Evolutionary conservation across 805 yeast genomes (phyloP).

Genomic region (Ogataea kodamae): DNA sequence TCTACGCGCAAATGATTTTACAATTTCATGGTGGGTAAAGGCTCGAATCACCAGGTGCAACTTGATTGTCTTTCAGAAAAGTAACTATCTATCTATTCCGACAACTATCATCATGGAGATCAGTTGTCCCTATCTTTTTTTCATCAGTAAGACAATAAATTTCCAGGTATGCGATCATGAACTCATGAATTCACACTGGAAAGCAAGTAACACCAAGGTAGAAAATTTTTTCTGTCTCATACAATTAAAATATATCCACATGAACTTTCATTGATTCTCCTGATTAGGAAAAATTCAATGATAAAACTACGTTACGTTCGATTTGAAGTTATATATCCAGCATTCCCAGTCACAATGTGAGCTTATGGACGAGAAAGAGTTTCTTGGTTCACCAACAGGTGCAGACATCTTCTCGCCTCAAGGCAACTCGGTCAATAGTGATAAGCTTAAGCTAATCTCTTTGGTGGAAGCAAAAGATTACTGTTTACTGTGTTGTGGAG

Average conservation of each 20-base stretch:
- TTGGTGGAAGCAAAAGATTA: constrained; percentile 29
- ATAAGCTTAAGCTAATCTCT: constrained; percentile 17
- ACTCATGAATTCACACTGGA: constrained; percentile 2
- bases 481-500: constrained; percentile 18
- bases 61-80: constrained; percentile 10
- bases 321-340: too few relatives aligned
- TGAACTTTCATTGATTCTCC: constrained; percentile 7
- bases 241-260: too few relatives aligned
- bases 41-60: too few relatives aligned
- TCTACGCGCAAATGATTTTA: too few relatives aligned
- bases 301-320: too few relatives aligned
- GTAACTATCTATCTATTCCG: constrained; percentile 12
- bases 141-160: constrained; percentile 9
- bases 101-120: constrained; percentile 12
- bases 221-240: neutral
- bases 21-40: too few relatives aligned
- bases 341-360: too few relatives aligned
- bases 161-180: neutral
- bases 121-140: constrained; percentile 15
- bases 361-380: constrained; percentile 6
- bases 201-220: too few relatives aligned
- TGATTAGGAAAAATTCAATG: constrained; percentile 6
- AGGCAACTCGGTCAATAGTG: too few relatives aligned
- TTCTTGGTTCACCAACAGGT: constrained; percentile 5
- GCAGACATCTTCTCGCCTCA: neutral